A percentile compares a stretch with the other conserved stretches of the same genome.
phyloP scores from a whole-genome alignment of 2,329 filamentous ascomycete genomes.

The Anthostomella pinea region DNA sequence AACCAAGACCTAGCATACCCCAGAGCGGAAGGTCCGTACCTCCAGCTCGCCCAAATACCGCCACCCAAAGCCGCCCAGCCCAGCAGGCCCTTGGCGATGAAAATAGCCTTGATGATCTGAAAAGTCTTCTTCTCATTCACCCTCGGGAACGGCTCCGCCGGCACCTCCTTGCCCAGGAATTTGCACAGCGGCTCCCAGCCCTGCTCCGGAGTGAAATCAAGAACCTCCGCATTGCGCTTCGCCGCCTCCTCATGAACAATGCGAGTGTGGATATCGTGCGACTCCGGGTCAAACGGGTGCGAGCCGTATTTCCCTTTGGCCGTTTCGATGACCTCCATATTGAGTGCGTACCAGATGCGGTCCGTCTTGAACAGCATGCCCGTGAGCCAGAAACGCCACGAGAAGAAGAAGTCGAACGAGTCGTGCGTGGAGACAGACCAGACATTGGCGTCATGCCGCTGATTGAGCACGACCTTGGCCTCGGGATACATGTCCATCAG shows the following conservation, averaged over 20 bases:
- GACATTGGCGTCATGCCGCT: constrained; percentile 19
- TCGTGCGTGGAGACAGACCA: constrained; percentile 29
- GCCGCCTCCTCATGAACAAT: constrained; percentile 21
- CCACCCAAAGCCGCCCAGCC: constrained; percentile 1
- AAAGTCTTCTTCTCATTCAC: constrained; percentile 29
- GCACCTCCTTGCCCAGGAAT: constrained; percentile 36
- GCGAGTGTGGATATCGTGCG: neutral
- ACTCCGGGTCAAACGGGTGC: constrained; percentile 3
- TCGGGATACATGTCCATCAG: constrained; percentile 39
- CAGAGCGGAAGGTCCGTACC: neutral
- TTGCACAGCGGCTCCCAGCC: constrained; percentile 44
- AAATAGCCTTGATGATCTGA: constrained; percentile 5
- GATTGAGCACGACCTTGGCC: constrained; percentile 33
- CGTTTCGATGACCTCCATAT: neutral
- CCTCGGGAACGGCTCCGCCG: constrained; percentile 33
- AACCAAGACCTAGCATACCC: too few species aligned
- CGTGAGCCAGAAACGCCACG: constrained; percentile 22
- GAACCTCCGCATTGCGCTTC: constrained; percentile 24
- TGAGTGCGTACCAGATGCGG: constrained; percentile 16
- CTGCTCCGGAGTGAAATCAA: constrained; percentile 36
- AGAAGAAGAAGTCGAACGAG: constrained; percentile 29
- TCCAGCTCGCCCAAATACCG: neutral
- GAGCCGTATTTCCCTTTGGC: neutral
- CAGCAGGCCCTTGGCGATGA: constrained; percentile 2
- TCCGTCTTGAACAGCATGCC: constrained; percentile 27